phyloP scores from a whole-genome alignment of 257 asterid species.

The Pogostemon cablin region DNA sequence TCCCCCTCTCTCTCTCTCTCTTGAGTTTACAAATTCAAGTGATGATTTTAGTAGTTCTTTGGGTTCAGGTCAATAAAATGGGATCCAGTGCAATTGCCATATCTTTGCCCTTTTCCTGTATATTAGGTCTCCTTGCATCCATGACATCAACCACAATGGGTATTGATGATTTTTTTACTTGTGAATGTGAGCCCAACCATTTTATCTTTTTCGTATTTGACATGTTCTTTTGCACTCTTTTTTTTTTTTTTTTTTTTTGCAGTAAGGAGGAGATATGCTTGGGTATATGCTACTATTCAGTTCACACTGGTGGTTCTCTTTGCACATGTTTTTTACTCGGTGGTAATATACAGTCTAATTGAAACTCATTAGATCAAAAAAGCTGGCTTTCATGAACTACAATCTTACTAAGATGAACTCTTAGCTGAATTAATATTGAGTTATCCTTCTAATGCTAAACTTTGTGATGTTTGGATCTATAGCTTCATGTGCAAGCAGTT shows the following conservation, averaged over 20 bases:
- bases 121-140: conserved; percentile 94
- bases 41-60: conserved; percentile 9
- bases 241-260: conserved; percentile 8
- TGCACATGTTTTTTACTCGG: conserved; percentile 75
- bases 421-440: neutral
- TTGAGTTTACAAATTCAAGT: conserved; percentile 13
- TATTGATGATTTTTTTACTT: conserved; percentile 30
- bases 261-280: conserved; percentile 79
- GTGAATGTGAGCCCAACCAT: neutral
- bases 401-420: conserved; percentile 6
- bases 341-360: conserved; percentile 55
- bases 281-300: conserved; percentile 84
- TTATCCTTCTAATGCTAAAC: conserved; percentile 23
- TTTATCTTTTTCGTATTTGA: neutral
- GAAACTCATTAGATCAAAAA: neutral
- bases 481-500: conserved; percentile 82
- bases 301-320: conserved; percentile 76
- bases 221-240: conserved; percentile 22
- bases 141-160: conserved; percentile 98
- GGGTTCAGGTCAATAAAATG: conserved; percentile 65
- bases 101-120: conserved; percentile 93
- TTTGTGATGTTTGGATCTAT: conserved; percentile 27
- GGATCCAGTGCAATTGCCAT: conserved; percentile 92
- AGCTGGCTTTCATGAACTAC: neutral
- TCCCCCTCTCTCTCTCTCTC: neutral